phyloP scores from a whole-genome alignment of 306 rosid species.

The Corylus avellana region DNA sequence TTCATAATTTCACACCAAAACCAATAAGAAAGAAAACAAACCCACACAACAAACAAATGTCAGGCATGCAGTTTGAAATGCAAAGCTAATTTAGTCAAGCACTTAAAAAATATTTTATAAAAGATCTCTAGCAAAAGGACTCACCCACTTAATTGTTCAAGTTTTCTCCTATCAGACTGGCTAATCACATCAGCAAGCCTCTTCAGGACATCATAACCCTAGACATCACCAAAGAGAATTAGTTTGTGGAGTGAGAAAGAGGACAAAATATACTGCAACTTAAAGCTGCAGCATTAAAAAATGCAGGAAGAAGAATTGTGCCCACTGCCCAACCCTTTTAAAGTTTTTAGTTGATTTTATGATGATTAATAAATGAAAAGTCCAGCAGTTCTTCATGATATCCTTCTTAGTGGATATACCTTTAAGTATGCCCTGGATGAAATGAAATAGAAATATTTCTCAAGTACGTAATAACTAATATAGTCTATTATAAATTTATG shows the following conservation, averaged over 20 bases:
- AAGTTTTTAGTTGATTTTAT: neutral
- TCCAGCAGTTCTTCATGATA: neutral
- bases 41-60: neutral
- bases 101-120: conserved; percentile 13
- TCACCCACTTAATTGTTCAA: conserved; percentile 92
- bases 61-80: neutral
- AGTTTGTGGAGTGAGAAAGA: conserved; percentile 22
- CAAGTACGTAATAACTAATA: neutral
- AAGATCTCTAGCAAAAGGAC: conserved; percentile 3
- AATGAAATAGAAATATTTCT: neutral
- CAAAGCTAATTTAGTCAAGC: conserved; percentile 7
- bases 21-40: neutral
- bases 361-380: neutral
- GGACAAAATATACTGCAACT: conserved; percentile 24
- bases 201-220: conserved; percentile 84
- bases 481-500: neutral
- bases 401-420: neutral
- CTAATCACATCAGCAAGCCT: conserved; percentile 81
- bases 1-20: conserved; percentile 1
- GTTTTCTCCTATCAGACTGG: conserved; percentile 43
- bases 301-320: conserved; percentile 15
- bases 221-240: conserved; percentile 23
- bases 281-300: conserved; percentile 23
- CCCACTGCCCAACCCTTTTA: neutral
- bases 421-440: neutral